phyloP scores from a whole-genome alignment of 345 rosid species.

The Nasturtium officinale region DNA sequence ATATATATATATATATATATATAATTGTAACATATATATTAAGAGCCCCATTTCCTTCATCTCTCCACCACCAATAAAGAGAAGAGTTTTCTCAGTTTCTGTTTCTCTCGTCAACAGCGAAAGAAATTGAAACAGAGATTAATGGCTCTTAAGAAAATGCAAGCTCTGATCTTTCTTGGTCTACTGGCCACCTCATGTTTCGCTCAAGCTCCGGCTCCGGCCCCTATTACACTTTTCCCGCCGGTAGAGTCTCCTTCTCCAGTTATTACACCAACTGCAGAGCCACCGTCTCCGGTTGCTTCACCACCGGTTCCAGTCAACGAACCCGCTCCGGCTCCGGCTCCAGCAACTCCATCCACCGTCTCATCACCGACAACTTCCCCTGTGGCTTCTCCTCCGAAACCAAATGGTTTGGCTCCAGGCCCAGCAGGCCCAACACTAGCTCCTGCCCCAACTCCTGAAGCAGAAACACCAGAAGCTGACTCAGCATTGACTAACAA shows the following conservation, averaged over 20 bases:
- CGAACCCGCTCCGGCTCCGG: constrained; percentile 28
- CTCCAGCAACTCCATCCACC: constrained; percentile 35
- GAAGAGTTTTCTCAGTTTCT: constrained; percentile 24
- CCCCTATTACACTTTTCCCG: constrained; percentile 36
- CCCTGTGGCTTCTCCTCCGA: constrained; percentile 41
- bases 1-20: constrained; percentile 1
- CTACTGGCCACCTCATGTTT: constrained; percentile 65
- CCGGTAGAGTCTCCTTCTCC: constrained; percentile 46
- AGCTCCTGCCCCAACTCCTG: constrained; percentile 34
- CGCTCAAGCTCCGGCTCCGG: constrained; percentile 71
- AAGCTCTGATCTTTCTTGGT: constrained; percentile 62
- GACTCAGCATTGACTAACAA: constrained; percentile 44
- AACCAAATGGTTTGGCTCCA: constrained; percentile 32
- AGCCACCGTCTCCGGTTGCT: constrained; percentile 31
- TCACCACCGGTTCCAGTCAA: constrained; percentile 23
- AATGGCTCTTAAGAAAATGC: constrained; percentile 53
- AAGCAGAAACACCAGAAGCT: background rate
- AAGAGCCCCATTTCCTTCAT: background rate
- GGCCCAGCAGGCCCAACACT: constrained; percentile 33
- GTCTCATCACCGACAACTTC: constrained; percentile 28
- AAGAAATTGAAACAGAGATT: constrained; percentile 24
- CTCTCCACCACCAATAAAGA: constrained; percentile 33
- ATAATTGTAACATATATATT: constrained; percentile 19
- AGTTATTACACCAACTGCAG: constrained; percentile 45
- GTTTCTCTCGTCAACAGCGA: constrained; percentile 14